These are phyloP conservation scores for Sarcomyxa edulis DNA, from an alignment of 768 basidiomycete species.

Conservation along the genomic window DNA sequence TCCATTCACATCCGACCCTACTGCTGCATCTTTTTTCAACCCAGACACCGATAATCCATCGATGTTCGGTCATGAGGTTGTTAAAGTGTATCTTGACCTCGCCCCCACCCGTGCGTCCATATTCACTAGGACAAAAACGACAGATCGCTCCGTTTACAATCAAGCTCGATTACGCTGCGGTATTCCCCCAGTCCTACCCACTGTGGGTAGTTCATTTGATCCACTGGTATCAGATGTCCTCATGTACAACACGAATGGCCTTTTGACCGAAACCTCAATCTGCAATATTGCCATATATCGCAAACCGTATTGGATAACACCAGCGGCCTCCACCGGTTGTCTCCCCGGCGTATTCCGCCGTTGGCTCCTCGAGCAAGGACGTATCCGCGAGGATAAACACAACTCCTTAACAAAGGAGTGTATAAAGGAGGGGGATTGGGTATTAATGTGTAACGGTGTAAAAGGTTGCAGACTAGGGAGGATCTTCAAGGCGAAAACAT, in stretches of 20 bases:
- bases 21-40: constrained; percentile 26
- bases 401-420: constrained; percentile 34
- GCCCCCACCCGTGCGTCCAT: constrained; percentile 46
- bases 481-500: too few relatives aligned
- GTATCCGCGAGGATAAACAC: constrained; percentile 46
- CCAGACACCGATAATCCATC: constrained; percentile 21
- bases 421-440: constrained; percentile 52
- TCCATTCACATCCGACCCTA: constrained; percentile 35
- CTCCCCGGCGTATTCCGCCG: constrained; percentile 67
- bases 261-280: constrained; percentile 62
- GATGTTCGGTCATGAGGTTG: constrained; percentile 23
- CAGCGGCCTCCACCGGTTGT: constrained; percentile 55
- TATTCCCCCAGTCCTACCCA: constrained; percentile 26
- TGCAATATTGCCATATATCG: constrained; percentile 70
- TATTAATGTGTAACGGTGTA: constrained; percentile 70
- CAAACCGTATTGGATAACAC: constrained; percentile 58
- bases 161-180: constrained; percentile 55
- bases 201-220: too few relatives aligned
- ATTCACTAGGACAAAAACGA: constrained; percentile 72
- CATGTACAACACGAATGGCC: constrained; percentile 45
- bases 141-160: constrained; percentile 52
- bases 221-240: constrained; percentile 50
- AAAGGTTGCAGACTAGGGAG: constrained; percentile 62
- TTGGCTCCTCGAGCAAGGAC: constrained; percentile 58
- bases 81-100: constrained; percentile 51